phyloP scores from a whole-genome alignment of 148 eudicot species.

The Nepenthes gracilis region DNA sequence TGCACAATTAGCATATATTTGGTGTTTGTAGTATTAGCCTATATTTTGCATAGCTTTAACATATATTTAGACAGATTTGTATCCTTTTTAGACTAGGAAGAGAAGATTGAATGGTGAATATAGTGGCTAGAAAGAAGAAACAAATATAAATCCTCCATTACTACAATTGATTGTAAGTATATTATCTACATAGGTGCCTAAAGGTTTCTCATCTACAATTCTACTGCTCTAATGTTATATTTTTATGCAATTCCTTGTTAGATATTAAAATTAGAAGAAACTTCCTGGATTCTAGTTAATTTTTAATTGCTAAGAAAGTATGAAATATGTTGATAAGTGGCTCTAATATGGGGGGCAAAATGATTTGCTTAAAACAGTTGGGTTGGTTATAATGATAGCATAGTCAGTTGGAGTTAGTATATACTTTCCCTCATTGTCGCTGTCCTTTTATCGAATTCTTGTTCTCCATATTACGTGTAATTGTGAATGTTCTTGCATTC shows the following conservation, averaged over 20 bases:
- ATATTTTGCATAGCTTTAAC: no score
- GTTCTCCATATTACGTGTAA: not conserved
- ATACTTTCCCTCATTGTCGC: not conserved
- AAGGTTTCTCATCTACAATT: not conserved
- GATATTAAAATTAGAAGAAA: constrained; percentile 58
- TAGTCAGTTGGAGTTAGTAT: constrained; percentile 54
- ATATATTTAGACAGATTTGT: not conserved
- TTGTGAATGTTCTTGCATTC: no score
- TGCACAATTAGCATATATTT: no score
- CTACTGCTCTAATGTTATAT: not conserved
- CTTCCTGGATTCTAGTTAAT: constrained; percentile 66
- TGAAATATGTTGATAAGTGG: constrained; percentile 87
- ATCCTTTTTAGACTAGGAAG: constrained; percentile 64
- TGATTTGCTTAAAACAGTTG: constrained; percentile 82
- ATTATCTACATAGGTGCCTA: not conserved
- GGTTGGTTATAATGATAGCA: constrained; percentile 95
- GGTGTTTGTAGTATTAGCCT: no score
- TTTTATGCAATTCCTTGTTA: constrained; percentile 15
- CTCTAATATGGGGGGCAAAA: constrained; percentile 97
- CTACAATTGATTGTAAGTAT: constrained; percentile 47
- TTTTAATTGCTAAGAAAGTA: constrained; percentile 48
- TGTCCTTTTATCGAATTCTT: not conserved
- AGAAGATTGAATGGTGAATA: constrained; percentile 45
- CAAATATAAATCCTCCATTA: constrained; percentile 30
- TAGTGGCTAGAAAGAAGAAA: constrained; percentile 32